These are phyloP conservation scores for Aspergillus sclerotiicarbonarius DNA, from an alignment of 495 filamentous ascomycete species.

Conservation along the genomic window DNA sequence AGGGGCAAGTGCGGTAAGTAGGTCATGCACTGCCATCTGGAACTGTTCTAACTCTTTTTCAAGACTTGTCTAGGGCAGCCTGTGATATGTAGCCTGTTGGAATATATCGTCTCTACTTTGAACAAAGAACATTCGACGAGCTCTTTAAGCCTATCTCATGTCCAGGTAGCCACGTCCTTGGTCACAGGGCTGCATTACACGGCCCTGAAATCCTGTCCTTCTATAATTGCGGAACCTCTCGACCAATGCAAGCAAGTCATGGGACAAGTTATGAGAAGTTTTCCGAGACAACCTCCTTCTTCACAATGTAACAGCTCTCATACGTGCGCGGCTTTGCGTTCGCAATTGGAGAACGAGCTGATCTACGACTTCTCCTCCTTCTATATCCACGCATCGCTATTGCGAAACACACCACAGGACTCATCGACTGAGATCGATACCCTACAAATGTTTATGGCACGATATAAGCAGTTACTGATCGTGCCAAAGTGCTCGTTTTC, in stretches of 20 bases:
- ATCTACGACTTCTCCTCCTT: constrained; percentile 29
- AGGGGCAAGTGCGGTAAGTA: constrained; percentile 28
- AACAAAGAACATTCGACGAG: constrained; percentile 4
- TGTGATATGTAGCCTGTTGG: constrained; percentile 23
- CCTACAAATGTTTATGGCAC: constrained; percentile 17
- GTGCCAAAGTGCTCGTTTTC: constrained; percentile 21
- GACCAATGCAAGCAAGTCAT: constrained; percentile 20
- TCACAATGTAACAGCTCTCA: constrained; percentile 20
- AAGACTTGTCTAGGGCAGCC: constrained; percentile 25
- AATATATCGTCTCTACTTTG: constrained; percentile 25
- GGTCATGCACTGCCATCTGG: background rate
- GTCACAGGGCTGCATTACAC: constrained; percentile 24
- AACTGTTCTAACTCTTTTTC: constrained; percentile 4
- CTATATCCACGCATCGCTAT: constrained; percentile 23
- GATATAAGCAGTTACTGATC: constrained; percentile 13
- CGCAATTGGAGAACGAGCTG: constrained; percentile 29
- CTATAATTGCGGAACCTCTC: constrained; percentile 12
- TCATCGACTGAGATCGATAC: constrained; percentile 4
- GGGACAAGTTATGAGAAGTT: constrained; percentile 19
- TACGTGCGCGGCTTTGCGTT: constrained; percentile 23
- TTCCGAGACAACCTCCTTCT: constrained; percentile 20
- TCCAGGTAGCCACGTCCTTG: constrained; percentile 27
- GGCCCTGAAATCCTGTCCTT: constrained; percentile 7
- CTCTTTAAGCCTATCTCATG: constrained; percentile 10
- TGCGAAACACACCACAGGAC: constrained; percentile 9